Base-by-base conservation (phyloP, 257 asterid genomes). In the Buddleja alternifolia region DNA sequence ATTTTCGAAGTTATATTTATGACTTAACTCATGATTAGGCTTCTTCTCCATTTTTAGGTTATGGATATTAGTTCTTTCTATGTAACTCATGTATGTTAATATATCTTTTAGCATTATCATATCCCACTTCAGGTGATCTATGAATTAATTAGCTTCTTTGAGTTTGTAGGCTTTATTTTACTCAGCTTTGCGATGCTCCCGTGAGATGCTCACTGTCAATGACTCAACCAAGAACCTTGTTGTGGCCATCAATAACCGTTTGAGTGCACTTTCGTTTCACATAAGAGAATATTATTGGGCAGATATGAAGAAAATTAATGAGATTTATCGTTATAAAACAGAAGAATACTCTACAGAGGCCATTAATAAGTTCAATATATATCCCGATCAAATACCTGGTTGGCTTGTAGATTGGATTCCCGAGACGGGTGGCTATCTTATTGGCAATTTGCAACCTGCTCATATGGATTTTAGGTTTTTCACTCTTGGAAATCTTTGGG, bases 361-460 rank as follows among this genome's bases (percentile, higher is more conserved):
- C 21, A 56, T 77, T 73, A 86, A 86, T 75, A 89, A 89, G 77
- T 89, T 89, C 83, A 89, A 89, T 66, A 89, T 89, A 56, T 89
- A 89, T 74, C 97, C 97, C 0, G 96, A 91, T 36, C 97, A 91
- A 81, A 91, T 91, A 54, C 93, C 97, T 17, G 69, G 81, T 32
- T 91, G 97, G 97, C 85, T 91, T 14, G 82, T 82, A 80, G 93
- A 91, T 70, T 91, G 97, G 97, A 83, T 91, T 68, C 95, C 97
- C 0, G 97, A 88, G 62, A 63, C 72, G 8, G 97, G 97, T 20
- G 97, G 97, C 63, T 91, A 86, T 80, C 78, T 91, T 41, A 79
- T 84, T 21, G 97, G 97, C 70, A 91, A 91, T 77, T 76, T 91
- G 45, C 97, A 91, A 72, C 97, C 97, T 11, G 97, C 86, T 60